Evolutionary conservation across 495 filamentous ascomycete species (phyloP).

Genomic region (Xylaria acuta): DNA sequence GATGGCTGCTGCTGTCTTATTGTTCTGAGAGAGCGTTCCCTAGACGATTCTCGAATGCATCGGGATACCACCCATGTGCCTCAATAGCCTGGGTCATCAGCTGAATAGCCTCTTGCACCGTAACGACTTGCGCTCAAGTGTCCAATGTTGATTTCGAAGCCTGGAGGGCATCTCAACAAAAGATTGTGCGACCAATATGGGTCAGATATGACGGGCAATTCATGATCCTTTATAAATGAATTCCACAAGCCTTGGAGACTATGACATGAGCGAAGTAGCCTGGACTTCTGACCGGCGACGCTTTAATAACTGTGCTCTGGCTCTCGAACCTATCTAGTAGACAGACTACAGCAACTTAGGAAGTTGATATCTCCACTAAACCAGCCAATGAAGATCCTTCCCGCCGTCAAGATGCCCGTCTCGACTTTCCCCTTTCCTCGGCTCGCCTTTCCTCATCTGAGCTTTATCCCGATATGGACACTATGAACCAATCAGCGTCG

Average conservation of each 20-base stretch:
- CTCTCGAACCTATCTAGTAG: too few relatives aligned
- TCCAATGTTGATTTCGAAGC: not conserved
- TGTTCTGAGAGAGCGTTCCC: too few relatives aligned
- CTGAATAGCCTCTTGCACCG: too few relatives aligned
- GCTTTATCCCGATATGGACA: not conserved
- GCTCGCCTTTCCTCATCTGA: not conserved
- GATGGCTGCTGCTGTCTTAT: too few relatives aligned
- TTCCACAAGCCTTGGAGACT: not conserved
- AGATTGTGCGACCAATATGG: too few relatives aligned
- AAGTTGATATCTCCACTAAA: not conserved
- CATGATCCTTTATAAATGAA: not conserved
- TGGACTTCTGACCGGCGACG: not conserved
- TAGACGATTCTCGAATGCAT: too few relatives aligned
- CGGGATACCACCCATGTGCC: too few relatives aligned
- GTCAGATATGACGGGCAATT: not conserved
- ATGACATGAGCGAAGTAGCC: not conserved
- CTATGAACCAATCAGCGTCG: not conserved
- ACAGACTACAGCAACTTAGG: too few relatives aligned
- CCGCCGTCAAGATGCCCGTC: slow-evolving; percentile 10
- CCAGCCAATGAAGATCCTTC: slow-evolving; percentile 3
- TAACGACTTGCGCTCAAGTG: not conserved
- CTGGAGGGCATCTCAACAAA: not conserved
- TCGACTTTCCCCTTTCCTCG: slow-evolving; percentile 17
- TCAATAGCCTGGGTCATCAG: too few relatives aligned
- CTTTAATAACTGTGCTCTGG: not conserved